Base-by-base conservation (phyloP, 768 basidiomycete genomes). In the Lactarius evosmus region DNA sequence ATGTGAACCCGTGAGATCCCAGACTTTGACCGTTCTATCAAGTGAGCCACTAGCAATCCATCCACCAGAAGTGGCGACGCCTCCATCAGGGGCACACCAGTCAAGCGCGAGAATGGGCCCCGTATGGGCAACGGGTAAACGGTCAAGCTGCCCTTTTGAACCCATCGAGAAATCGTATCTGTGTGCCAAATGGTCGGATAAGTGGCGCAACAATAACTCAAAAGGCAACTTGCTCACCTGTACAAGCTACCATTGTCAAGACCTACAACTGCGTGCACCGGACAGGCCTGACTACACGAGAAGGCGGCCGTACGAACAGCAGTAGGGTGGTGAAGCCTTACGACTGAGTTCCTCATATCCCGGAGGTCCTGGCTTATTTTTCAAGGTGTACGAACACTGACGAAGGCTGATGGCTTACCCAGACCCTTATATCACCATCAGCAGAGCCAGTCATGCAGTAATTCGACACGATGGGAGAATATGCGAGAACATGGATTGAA, bases 141-240 rank as follows among this genome's bases (percentile, higher is more conserved):
- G 83, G 70, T 91, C 91, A 0, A 91, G 77, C 55, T 83, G 81
- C 5, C 89, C 88, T 7, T 85, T 82, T 67, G 88, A 87, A 4
- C 88, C 89, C 83, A 87, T 86, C 68, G 84, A 82, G 58, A 93
- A 76, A 70, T 93, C 91, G 89, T 91, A 93, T 64, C 89, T 87
- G 56, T 56, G 16, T 17, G 29, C 46, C 19, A 29, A 34, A 41
- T 19, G 27, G 50, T 50, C 11, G 51, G 61, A n/a, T 22, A 11
- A 14, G 9, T n/a, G 3, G n/a, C n/a, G n/a, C n/a, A n/a, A n/a
- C 9, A 49, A 32, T 53, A 9, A 27, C 38, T 12, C 49, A n/a
- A 11, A 40, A 52, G 22, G 38, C 4, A 41, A 32, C 56, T 55
- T n/a, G 69, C 75, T n/a, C 36, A 82, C 84, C 85, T 79, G 68